Evolutionary conservation across 1,284 basidiomycete species (phyloP), one percentile per base, ranked within the genome.

Genomic region (Irpex sp.): DNA sequence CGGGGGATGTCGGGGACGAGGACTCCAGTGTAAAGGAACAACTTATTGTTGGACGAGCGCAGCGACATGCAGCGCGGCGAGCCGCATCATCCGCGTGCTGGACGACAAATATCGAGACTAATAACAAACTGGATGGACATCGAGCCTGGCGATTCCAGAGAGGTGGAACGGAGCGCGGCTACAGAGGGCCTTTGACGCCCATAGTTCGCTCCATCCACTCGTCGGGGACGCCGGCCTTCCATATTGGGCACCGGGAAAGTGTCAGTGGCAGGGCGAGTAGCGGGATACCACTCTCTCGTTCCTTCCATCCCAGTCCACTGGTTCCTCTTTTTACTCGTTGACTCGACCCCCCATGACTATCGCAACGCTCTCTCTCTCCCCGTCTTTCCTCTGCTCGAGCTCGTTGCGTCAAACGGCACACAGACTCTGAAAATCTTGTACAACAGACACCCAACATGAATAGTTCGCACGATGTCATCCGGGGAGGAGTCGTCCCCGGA

Each of bases 271-370:
- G 39, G 10, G 39, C 39, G 39, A 42, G 39, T 42, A 42, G 16
- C 39, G 39, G 39, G 12, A 61, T 64, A 66, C 65, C 63, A 42
- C 49, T 58, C 57, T 57, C 23, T 61, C 63, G 65, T 66, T 64
- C 56, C 54, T 54, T 48, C 36, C 61, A 59, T 42, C 57, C 64
- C 64, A 59, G 61, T 63, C 42, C 45, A 28, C 63, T 58, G 59
- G 64, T 58, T 59, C 55, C 45, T 21, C 28, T 57, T 48, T 39
- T 37, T 58, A 49, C 53, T 61, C 56, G 55, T 57, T 52, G 47
- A 58, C 58, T 58, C 54, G 28, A 51, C 33, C 58, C 58, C 39
- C 47, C 51, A 65, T 61, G 58, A n/a, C 14, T 52, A 39, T 8
- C n/a, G 19, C 16, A n/a, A n/a, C 48, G 48, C 48, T 57, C 16